Conservation (phyloP, 2,329 filamentous ascomycete species). For the Xylaria sp. region DNA sequence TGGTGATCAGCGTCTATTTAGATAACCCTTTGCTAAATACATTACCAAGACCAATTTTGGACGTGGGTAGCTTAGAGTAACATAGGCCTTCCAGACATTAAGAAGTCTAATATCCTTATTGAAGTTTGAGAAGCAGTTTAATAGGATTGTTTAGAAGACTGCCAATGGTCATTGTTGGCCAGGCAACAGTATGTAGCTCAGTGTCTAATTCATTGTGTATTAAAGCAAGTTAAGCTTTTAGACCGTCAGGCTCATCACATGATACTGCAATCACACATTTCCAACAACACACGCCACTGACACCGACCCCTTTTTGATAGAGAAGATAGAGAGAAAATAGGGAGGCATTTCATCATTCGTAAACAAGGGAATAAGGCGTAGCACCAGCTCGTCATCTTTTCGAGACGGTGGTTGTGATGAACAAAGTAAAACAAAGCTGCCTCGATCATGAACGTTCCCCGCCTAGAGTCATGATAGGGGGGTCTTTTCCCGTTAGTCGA, state of each 20-base stretch:
- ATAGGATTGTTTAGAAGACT: background rate
- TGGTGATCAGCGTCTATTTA: background rate
- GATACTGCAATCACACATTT: slow-evolving; percentile 52
- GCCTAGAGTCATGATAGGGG: slow-evolving; percentile 49
- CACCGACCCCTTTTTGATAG: slow-evolving; percentile 53
- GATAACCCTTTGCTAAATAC: too few species aligned
- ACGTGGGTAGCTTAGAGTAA: background rate
- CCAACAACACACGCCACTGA: slow-evolving; percentile 51
- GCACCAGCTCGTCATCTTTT: slow-evolving; percentile 45
- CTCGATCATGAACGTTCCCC: slow-evolving; percentile 50
- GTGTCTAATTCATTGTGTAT: slow-evolving; percentile 50
- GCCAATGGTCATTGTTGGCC: slow-evolving; percentile 20
- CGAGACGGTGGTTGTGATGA: slow-evolving; percentile 40
- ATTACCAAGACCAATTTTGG: background rate
- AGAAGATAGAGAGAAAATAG: slow-evolving; percentile 44
- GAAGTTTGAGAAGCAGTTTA: background rate
- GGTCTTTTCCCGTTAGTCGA: slow-evolving; percentile 45
- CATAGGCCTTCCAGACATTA: background rate
- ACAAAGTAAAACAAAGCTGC: slow-evolving; percentile 47
- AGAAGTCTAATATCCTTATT: background rate
- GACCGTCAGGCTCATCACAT: slow-evolving; percentile 51
- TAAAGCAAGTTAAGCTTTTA: slow-evolving; percentile 53
- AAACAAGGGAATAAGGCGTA: slow-evolving; percentile 47
- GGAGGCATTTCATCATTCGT: slow-evolving; percentile 51
- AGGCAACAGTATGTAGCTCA: slow-evolving; percentile 40